Evolutionary conservation across 78 protist species (phyloP), one percentile per base, ranked within the genome.

Genomic region (Pirum gemmata): DNA sequence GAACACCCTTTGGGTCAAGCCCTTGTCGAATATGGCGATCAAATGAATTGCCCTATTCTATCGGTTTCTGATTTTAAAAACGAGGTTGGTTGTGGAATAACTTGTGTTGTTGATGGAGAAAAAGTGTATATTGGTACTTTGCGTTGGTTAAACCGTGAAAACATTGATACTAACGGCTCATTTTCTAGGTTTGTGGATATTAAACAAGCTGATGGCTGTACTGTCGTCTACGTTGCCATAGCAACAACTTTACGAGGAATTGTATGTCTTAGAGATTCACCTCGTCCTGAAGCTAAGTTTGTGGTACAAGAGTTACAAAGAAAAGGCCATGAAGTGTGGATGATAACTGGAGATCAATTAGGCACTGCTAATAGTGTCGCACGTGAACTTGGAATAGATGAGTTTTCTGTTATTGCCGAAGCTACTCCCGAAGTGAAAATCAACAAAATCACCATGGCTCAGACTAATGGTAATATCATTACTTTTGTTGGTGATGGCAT

Each of bases 401-500:
- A 1, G 61, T 21, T 41, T 2, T n/a, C 35, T 74, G 26, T 84
- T 37, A 33, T 39, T 21, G 94, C 97, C 5, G 95, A 94, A 79
- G 95, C 90, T 1, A 84, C 94, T 40, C 98, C 98, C 1, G 86
- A 82, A 26, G 79, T 89, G 76, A 96, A 96, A 90, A 91, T 93
- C 0, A 89, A 89, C 38, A 31, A 67, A 31, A 94, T 97, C 8
- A 2, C 41, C 37, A 93, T 87, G 39, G 87, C 95, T 76, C 94
- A 94, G 88, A 91, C 78, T 75, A 18, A 18, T 5, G 92, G 92
- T 21, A 51, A 75, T 33, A 33, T 40, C 1, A 97, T 97, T 41
- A 96, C 95, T 39, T 92, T 97, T 93, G 92, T 95, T 33, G 98
- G 99, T 61, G 99, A 97, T 73, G 99, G 99, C 41, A 92, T 96